Evolutionary conservation across 306 rosid species (phyloP), one percentile per base, ranked within the genome.

Genomic region (Trifolium fragiferum): DNA sequence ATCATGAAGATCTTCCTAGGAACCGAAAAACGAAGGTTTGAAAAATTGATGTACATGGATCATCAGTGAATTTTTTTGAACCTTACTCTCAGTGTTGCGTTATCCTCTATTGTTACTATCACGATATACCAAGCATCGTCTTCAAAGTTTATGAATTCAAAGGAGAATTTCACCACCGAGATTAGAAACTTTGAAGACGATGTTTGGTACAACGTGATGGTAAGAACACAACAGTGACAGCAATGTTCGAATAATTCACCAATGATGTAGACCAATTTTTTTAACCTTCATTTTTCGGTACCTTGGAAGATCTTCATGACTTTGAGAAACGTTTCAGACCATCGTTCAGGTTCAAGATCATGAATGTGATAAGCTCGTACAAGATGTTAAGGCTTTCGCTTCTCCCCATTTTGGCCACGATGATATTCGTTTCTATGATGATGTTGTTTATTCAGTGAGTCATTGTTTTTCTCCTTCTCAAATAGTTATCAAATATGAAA

Each of bases 41-140:
- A 81, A 84, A 0, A 54, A 1, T 0, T 19, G 51, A 20, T 84
- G 83, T 18, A 49, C 18, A 0, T n/a, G n/a, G n/a, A n/a, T 50
- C 68, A 1, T 43, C 74, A 0, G 76, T 21, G 74, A 81, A 75
- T 30, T 60, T 13, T 13, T 0, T 1, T 1, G 47, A 38, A 78
- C 32, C 68, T 74, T 0, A 84, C 12, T 10, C 38, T 50, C 6
- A 84, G 58, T 6, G 33, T 6, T 0, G 70, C 15, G 1, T 46
- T 44, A 0, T 49, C 60, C 5, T 65, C 81, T 0, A 78, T 0
- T 6, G 73, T 62, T 2, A 51, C 53, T 21, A 50, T 10, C 0
- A 75, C 85, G 0, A 76, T 5, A 46, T 84, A 84, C 88, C 88
- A 84, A 0, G 85, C 88, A 0, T 84, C 85, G 9, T 84, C 88